Percentiles rank a stretch among this genome's conserved stretches.
phyloP scores from a whole-genome alignment of 345 rosid genomes.

The Citrus cavaleriei region DNA sequence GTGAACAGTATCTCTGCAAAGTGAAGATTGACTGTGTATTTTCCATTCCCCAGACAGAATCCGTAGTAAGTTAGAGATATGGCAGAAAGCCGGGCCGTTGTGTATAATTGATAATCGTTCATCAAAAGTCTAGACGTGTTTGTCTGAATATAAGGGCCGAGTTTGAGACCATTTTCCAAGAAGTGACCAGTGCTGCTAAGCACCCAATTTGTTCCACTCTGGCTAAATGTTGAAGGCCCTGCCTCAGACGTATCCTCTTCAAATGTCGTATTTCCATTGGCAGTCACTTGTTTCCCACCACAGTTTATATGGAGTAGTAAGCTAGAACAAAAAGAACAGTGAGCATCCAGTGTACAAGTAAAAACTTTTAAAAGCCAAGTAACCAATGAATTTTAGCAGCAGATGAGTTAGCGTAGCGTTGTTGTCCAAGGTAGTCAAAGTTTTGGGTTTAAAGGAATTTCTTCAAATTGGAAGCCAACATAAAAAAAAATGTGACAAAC shows the following conservation, averaged over 20 bases:
- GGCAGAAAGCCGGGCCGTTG: constrained; percentile 36
- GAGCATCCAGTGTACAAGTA: background rate
- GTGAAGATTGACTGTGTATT: constrained; percentile 60
- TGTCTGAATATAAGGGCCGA: background rate
- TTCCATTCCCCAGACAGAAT: constrained; percentile 42
- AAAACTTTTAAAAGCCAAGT: no score
- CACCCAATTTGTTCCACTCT: constrained; percentile 28
- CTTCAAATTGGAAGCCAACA: no score
- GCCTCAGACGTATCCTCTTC: constrained; percentile 22
- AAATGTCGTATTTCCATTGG: constrained; percentile 15
- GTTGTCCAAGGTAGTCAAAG: background rate
- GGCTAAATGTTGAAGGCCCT: constrained; percentile 21
- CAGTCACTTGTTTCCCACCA: constrained; percentile 22
- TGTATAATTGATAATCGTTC: constrained; percentile 29
- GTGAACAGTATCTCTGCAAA: constrained; percentile 66
- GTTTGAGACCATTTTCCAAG: background rate
- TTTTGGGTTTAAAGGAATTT: no score
- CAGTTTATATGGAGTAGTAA: constrained; percentile 33
- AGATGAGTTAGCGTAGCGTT: background rate
- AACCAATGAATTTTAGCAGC: background rate
- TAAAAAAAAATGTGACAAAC: background rate
- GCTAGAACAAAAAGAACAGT: constrained; percentile 15
- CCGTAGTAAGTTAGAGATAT: constrained; percentile 47
- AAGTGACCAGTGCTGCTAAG: constrained; percentile 52
- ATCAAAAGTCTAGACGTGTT: constrained; percentile 4